phyloP scores from a whole-genome alignment of 805 yeast species.

The Kodamaea lidongshanica region DNA sequence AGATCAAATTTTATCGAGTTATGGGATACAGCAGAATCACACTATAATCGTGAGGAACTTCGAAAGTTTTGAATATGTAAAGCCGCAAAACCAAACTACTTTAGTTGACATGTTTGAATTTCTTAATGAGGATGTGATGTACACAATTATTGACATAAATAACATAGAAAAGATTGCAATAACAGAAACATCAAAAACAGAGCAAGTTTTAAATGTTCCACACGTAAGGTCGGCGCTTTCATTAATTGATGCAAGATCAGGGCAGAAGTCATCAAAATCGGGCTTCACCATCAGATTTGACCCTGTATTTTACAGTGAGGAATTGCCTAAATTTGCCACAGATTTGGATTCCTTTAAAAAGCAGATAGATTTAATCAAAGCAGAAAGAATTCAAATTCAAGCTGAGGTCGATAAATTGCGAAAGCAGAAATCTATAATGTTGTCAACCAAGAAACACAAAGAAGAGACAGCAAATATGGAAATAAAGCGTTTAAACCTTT shows the following conservation, averaged over 20 bases:
- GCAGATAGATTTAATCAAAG: constrained; percentile 12
- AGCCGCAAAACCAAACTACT: constrained; percentile 39
- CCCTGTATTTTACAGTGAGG: constrained; percentile 43
- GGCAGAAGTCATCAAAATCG: constrained; percentile 32
- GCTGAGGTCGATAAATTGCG: constrained; percentile 4
- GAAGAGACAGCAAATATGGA: constrained; percentile 10
- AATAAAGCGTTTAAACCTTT: constrained; percentile 3
- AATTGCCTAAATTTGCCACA: constrained; percentile 24
- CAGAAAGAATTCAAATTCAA: constrained; percentile 8
- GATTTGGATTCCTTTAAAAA: constrained; percentile 11
- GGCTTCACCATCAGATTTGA: constrained; percentile 46
- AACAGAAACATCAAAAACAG: constrained; percentile 47
- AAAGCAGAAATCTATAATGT: constrained; percentile 5
- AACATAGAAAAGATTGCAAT: constrained; percentile 56
- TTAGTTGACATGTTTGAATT: constrained; percentile 58
- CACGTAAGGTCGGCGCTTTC: constrained; percentile 42
- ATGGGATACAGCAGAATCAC: constrained; percentile 22
- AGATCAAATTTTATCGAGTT: constrained; percentile 24
- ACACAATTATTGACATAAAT: constrained; percentile 57
- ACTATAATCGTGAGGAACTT: constrained; percentile 38
- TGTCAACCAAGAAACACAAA: constrained; percentile 8
- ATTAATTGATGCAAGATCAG: constrained; percentile 40
- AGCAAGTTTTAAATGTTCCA: constrained; percentile 21
- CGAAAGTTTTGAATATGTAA: constrained; percentile 52
- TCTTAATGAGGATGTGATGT: constrained; percentile 48